A percentile compares a stretch with the other conserved stretches of the same genome.
Conservation (phyloP, 2,329 filamentous ascomycete species). For the Elsinoe australis region DNA sequence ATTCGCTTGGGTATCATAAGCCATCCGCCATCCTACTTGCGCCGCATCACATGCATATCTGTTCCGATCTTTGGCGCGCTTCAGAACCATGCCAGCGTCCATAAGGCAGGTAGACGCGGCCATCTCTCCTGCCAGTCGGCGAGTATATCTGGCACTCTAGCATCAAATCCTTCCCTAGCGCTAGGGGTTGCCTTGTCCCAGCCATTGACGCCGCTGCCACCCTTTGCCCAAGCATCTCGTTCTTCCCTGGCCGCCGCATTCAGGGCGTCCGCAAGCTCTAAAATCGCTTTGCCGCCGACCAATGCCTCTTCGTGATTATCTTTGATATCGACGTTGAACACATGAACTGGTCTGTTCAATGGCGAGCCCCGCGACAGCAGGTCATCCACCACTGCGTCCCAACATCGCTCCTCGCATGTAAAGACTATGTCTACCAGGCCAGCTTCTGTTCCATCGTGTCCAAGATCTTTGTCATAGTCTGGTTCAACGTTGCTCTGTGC, state of each 20-base stretch:
- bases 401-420: conserved; percentile 95
- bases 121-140: conserved; percentile 91
- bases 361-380: conserved; percentile 76
- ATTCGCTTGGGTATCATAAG: conserved; percentile 1
- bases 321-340: conserved; percentile 97
- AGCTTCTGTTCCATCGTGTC: conserved; percentile 71
- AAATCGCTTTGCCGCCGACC: conserved; percentile 80
- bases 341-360: conserved; percentile 87
- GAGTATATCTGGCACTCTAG: conserved; percentile 83
- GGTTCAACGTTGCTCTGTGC: conserved; percentile 21
- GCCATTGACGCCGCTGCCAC: conserved; percentile 36
- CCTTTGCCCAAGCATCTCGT: conserved; percentile 65
- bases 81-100: conserved; percentile 92
- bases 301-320: conserved; percentile 97
- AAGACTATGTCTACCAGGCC: conserved; percentile 91
- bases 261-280: conserved; percentile 79
- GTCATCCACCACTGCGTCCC: conserved; percentile 95
- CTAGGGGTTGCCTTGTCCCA: conserved; percentile 67
- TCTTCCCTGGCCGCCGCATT: conserved; percentile 76
- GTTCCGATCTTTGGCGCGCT: neutral
- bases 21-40: neutral
- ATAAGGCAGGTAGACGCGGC: conserved; percentile 82
- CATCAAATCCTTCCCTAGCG: conserved; percentile 74
- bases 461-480: conserved; percentile 59
- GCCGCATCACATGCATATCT: conserved; percentile 13